Evolutionary conservation across 306 rosid species (phyloP).

Genomic region (Ceratonia siliqua): DNA sequence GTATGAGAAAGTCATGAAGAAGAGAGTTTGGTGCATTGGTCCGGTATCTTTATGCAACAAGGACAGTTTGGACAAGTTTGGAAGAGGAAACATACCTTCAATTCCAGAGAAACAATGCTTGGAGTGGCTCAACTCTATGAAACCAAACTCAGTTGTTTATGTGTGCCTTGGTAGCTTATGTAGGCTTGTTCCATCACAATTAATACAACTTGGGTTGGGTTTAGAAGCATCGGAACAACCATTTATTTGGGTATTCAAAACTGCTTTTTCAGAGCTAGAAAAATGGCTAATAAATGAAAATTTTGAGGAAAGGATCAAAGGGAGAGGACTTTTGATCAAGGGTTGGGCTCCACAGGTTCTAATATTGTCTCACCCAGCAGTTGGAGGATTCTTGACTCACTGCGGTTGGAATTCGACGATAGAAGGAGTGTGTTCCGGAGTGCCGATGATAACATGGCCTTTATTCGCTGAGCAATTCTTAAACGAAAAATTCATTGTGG

Average conservation of each 20-base stretch:
- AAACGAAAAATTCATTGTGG: constrained; percentile 62
- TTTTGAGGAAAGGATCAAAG: constrained; percentile 60
- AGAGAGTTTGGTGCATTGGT: constrained; percentile 64
- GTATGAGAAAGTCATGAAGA: constrained; percentile 30
- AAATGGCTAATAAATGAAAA: constrained; percentile 58
- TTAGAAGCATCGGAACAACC: constrained; percentile 54
- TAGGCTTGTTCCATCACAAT: constrained; percentile 45
- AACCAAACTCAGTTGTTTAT: constrained; percentile 51
- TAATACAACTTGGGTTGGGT: constrained; percentile 51
- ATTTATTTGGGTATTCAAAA: constrained; percentile 60
- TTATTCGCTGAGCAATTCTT: constrained; percentile 73
- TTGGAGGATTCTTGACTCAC: constrained; percentile 73
- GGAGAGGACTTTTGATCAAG: constrained; percentile 64
- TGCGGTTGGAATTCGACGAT: constrained; percentile 84
- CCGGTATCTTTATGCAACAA: constrained; percentile 53
- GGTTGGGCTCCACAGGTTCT: constrained; percentile 85
- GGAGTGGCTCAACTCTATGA: constrained; percentile 48
- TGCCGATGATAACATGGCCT: constrained; percentile 86
- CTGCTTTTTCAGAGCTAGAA: constrained; percentile 36
- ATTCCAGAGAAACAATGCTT: constrained; percentile 35
- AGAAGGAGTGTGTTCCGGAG: constrained; percentile 55
- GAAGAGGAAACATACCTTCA: constrained; percentile 52
- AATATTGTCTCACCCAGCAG: constrained; percentile 54
- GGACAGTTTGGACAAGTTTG: constrained; percentile 40
- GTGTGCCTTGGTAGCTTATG: constrained; percentile 64